These are phyloP conservation scores for Pleurozium schreberi DNA, from an alignment of 225 moss, liverwort and hornwort species.

Conservation along the genomic window DNA sequence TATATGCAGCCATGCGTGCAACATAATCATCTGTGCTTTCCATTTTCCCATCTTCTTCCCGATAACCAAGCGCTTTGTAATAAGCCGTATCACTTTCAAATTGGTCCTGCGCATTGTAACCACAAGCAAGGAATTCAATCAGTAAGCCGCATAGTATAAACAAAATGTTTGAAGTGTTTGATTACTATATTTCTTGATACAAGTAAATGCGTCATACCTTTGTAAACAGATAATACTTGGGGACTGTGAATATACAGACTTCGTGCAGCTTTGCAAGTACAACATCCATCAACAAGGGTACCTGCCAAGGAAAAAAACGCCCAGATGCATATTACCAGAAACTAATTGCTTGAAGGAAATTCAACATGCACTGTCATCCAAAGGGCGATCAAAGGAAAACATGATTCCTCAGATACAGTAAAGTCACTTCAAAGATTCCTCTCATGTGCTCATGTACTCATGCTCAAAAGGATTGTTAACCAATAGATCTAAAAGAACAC, in stretches of 20 bases:
- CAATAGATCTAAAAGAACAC: neutral
- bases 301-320: slow-evolving; percentile 26
- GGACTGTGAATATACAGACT: slow-evolving; percentile 85
- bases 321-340: neutral
- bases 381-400: neutral
- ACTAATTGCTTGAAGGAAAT: neutral
- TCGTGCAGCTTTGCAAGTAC: slow-evolving; percentile 82
- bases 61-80: slow-evolving; percentile 70
- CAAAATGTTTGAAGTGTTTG: neutral
- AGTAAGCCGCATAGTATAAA: neutral
- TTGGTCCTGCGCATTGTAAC: slow-evolving; percentile 34
- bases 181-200: neutral
- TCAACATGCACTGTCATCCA: neutral
- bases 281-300: slow-evolving; percentile 73
- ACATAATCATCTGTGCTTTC: slow-evolving; percentile 88
- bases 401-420: neutral
- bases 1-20: slow-evolving; percentile 76
- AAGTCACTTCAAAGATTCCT: neutral
- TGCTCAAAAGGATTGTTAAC: neutral
- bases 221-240: slow-evolving; percentile 72
- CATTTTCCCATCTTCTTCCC: slow-evolving; percentile 61
- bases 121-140: neutral
- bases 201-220: slow-evolving; percentile 38
- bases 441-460: neutral
- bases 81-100: slow-evolving; percentile 67